Evolutionary conservation across 257 asterid genomes (phyloP).

Genomic region (Datura wrightii): DNA sequence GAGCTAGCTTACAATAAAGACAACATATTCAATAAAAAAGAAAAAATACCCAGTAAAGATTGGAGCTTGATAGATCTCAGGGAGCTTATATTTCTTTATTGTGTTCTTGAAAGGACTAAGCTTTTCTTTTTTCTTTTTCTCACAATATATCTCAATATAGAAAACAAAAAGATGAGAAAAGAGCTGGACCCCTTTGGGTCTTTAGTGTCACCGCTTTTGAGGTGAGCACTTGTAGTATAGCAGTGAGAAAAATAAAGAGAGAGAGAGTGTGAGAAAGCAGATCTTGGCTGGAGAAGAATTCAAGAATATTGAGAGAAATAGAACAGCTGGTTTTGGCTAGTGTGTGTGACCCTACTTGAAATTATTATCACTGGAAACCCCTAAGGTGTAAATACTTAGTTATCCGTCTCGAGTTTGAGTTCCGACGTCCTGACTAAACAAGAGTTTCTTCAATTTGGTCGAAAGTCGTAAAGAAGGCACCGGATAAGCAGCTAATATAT

Average conservation of each 20-base stretch:
- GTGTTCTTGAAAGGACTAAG: neutral
- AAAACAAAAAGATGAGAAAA: constrained; percentile 26
- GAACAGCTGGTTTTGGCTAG: constrained; percentile 53
- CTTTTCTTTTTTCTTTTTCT: neutral
- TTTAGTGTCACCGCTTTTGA: constrained; percentile 13
- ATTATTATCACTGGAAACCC: too few relatives aligned
- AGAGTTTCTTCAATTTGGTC: too few relatives aligned
- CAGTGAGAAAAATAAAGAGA: constrained; percentile 29
- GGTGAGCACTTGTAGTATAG: neutral
- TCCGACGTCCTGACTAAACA: too few relatives aligned
- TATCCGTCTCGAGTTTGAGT: too few relatives aligned
- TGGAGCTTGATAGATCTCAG: constrained; percentile 20
- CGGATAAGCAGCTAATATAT: too few relatives aligned
- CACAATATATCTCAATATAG: neutral
- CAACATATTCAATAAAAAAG: neutral
- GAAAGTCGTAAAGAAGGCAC: too few relatives aligned
- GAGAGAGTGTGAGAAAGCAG: constrained; percentile 33
- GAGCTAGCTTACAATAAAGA: neutral
- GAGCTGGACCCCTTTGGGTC: neutral
- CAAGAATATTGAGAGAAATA: neutral
- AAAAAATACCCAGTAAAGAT: neutral
- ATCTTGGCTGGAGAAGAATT: neutral
- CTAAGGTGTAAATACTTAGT: too few relatives aligned
- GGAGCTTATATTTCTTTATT: neutral
- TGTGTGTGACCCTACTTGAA: neutral